phyloP scores from a whole-genome alignment of 1,284 basidiomycete genomes.

The Sporisorium scitamineum region DNA sequence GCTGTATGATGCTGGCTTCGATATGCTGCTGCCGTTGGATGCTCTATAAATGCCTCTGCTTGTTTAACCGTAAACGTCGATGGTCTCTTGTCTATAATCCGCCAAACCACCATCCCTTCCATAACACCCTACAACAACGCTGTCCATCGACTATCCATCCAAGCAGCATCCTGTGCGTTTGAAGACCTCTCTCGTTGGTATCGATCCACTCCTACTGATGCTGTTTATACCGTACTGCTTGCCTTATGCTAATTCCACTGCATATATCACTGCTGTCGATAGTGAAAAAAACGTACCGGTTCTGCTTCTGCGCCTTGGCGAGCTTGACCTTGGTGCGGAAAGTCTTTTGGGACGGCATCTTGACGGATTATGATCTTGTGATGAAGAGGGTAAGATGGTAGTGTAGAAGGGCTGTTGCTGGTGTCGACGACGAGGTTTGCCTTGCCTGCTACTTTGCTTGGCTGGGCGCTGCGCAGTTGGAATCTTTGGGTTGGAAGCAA shows the following conservation, averaged over 20 bases:
- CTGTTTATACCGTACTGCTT: background rate
- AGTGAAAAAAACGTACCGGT: conserved; percentile 81
- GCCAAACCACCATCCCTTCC: background rate
- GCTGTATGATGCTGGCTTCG: background rate
- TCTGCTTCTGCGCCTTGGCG: conserved; percentile 94
- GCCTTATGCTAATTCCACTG: background rate
- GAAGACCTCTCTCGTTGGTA: too few relatives aligned
- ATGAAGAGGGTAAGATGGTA: conserved; percentile 18
- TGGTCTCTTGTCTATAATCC: background rate
- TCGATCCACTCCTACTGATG: too few relatives aligned
- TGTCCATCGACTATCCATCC: too few relatives aligned
- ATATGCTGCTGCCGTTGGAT: background rate
- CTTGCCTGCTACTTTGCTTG: background rate
- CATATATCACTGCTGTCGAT: background rate
- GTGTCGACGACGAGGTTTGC: background rate
- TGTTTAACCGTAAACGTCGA: background rate
- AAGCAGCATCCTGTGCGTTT: too few relatives aligned
- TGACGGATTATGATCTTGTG: conserved; percentile 19
- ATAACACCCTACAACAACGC: too few relatives aligned
- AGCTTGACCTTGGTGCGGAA: conserved; percentile 97
- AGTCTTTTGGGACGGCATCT: conserved; percentile 92
- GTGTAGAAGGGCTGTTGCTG: background rate
- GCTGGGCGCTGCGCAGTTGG: background rate
- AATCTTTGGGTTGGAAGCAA: too few relatives aligned
- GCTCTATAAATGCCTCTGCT: background rate